These are phyloP conservation scores for Sanghuangporus baumii DNA, from an alignment of 1,284 basidiomycete species.

Conservation along the genomic window DNA sequence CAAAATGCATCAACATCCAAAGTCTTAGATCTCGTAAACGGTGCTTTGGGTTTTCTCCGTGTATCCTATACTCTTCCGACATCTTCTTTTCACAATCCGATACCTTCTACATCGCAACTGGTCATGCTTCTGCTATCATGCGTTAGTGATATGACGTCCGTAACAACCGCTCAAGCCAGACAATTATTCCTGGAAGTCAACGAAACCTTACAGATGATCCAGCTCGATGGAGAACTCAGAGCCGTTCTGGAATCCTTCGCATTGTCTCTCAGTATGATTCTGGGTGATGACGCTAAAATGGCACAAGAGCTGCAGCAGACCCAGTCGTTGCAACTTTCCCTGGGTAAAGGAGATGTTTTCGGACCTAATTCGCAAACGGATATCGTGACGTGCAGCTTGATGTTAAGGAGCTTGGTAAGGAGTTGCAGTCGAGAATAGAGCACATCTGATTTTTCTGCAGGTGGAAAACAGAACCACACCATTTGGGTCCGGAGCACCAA, in stretches of 20 bases:
- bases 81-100: slow-evolving; percentile 56
- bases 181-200: slow-evolving; percentile 48
- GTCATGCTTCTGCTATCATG: slow-evolving; percentile 54
- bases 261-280: slow-evolving; percentile 49
- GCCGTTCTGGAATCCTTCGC: slow-evolving; percentile 55
- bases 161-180: slow-evolving; percentile 54
- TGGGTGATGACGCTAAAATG: slow-evolving; percentile 64
- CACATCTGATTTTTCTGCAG: slow-evolving; percentile 32
- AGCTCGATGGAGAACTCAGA: slow-evolving; percentile 44
- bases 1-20: slow-evolving; percentile 26
- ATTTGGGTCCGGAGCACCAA: slow-evolving; percentile 54
- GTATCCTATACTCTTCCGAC: slow-evolving; percentile 51
- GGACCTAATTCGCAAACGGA: slow-evolving; percentile 57
- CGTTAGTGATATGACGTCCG: slow-evolving; percentile 51
- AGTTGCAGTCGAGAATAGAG: neutral
- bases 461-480: slow-evolving; percentile 49
- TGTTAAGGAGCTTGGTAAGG: slow-evolving; percentile 55
- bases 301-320: slow-evolving; percentile 62
- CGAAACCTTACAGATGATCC: slow-evolving; percentile 47
- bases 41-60: slow-evolving; percentile 53
- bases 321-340: slow-evolving; percentile 51
- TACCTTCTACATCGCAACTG: slow-evolving; percentile 54
- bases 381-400: slow-evolving; percentile 53
- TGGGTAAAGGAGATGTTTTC: slow-evolving; percentile 51
- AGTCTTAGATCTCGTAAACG: slow-evolving; percentile 51